Evolutionary conservation across 2,329 filamentous ascomycete species (phyloP).

Genomic region (Penicillium digitatum): DNA sequence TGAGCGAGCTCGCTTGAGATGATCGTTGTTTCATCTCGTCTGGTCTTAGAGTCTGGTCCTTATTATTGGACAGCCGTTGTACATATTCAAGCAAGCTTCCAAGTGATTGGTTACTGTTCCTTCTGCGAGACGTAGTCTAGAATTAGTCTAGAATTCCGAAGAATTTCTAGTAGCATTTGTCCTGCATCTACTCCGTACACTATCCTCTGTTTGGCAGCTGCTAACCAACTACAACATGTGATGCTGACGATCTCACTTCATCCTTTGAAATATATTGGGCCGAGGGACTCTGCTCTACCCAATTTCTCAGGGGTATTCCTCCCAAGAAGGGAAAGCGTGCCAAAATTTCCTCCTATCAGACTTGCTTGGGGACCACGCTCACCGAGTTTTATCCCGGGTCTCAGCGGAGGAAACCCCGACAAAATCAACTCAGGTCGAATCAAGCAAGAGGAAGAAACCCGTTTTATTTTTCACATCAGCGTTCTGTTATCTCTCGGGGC

Average conservation of each 20-base stretch:
- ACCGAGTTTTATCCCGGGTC: too few species aligned
- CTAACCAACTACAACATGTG: too few species aligned
- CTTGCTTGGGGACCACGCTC: not conserved
- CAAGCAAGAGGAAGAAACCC: too few species aligned
- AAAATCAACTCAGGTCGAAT: too few species aligned
- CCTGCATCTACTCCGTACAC: too few species aligned
- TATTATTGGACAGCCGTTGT: conserved; percentile 17
- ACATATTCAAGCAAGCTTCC: conserved; percentile 21
- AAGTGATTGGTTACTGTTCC: conserved; percentile 11
- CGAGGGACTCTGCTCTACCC: not conserved
- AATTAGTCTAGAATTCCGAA: not conserved
- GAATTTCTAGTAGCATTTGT: not conserved
- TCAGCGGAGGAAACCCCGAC: too few species aligned
- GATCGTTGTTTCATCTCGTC: not conserved
- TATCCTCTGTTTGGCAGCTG: not conserved
- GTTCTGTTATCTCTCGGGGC: too few species aligned
- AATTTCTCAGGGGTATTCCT: conserved; percentile 21
- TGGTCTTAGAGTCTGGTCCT: not conserved
- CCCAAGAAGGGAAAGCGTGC: conserved; percentile 19
- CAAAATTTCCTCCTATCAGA: conserved; percentile 22
- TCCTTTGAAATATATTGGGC: not conserved
- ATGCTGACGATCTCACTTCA: not conserved
- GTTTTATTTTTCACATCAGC: too few species aligned
- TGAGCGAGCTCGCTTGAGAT: not conserved
- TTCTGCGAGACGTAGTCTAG: not conserved